Base-by-base conservation (phyloP, 108 stramenopile genomes). In the Pseudonitzschia multiseries region DNA sequence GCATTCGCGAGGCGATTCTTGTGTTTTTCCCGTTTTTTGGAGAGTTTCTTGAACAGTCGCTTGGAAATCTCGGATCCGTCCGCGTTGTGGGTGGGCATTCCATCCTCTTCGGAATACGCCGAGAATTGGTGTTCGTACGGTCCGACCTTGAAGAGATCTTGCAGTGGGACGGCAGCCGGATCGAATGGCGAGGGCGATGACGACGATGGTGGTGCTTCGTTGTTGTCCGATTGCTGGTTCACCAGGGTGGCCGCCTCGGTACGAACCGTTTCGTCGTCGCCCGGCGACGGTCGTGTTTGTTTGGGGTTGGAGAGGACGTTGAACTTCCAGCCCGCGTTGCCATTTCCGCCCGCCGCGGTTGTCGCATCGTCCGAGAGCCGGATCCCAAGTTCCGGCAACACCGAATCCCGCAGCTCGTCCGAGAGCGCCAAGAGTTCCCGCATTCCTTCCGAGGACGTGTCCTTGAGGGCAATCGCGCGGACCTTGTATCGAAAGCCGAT, bases 341-440 rank as follows among this genome's bases (percentile, higher is more conserved):
- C 59, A 0, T 14, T 57, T 10, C 40, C 43, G 13, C 43, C 43
- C 20, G n/a, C 24, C 22, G 27, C 65, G n/a, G 42, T 48, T 14
- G 46, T 14, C 29, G 44, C 51, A 22, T 51, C 52, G 65, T 93
- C 92, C n/a, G 83, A 32, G 27, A 94, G 62, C 66, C 90, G 75
- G 8, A 95, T 72, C 8, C 93, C 93, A 6, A 90, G 57, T 26
- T 75, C 50, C 20, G 88, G 88, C 13, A 92, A 68, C 8, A 66
- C 63, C 14, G 61, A 56, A 76, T 92, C 90, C 8, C 93, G 85
- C 43, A 89, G 48, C 51, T 91, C 79, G 62, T 95, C 93, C 51
- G 91, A 95, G 32, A 83, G 40, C 13, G 65, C 27, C 14, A 95
- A 72, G 29, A 92, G 74, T 51, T 85, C 65, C 31, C 83, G 84